These are phyloP conservation scores for Isoetes engelmannii DNA, from an alignment of 83 land plant genomes.

Conservation along the genomic window DNA sequence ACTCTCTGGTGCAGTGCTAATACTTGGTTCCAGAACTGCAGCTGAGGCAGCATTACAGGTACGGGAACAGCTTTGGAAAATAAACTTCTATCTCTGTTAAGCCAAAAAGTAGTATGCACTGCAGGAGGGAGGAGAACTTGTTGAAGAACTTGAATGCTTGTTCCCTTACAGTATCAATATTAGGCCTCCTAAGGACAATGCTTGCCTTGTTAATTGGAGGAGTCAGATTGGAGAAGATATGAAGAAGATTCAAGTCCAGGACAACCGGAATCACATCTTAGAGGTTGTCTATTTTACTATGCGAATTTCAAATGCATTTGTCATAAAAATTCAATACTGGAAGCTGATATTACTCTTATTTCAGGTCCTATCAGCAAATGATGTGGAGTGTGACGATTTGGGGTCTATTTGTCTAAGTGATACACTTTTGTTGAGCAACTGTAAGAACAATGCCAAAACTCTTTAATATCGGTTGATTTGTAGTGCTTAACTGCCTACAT, in stretches of 20 bases:
- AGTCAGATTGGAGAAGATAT: constrained; percentile 78
- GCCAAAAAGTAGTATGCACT: not conserved
- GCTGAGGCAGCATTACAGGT: no score
- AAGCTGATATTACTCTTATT: no score
- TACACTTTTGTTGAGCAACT: constrained; percentile 49
- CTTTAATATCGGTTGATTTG: not conserved
- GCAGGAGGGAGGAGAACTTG: constrained; percentile 13
- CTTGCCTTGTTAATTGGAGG: constrained; percentile 60
- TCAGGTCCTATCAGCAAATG: constrained; percentile 64
- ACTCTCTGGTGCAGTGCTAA: constrained; percentile 55
- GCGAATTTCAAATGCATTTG: no score
- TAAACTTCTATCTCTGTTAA: no score
- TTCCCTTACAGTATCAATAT: constrained; percentile 75
- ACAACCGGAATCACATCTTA: constrained; percentile 67
- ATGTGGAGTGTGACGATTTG: constrained; percentile 76
- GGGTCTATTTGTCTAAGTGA: constrained; percentile 61
- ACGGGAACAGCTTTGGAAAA: no score
- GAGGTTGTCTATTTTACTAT: constrained; percentile 38
- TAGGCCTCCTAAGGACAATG: constrained; percentile 67
- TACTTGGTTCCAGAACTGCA: constrained; percentile 59
- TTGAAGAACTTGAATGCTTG: constrained; percentile 38
- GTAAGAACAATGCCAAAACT: constrained; percentile 14
- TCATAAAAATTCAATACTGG: no score
- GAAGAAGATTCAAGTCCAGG: constrained; percentile 70
- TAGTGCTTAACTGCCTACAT: no score